Conservation (phyloP, 805 yeast species). For the Lipomyces yamanashiensis region DNA sequence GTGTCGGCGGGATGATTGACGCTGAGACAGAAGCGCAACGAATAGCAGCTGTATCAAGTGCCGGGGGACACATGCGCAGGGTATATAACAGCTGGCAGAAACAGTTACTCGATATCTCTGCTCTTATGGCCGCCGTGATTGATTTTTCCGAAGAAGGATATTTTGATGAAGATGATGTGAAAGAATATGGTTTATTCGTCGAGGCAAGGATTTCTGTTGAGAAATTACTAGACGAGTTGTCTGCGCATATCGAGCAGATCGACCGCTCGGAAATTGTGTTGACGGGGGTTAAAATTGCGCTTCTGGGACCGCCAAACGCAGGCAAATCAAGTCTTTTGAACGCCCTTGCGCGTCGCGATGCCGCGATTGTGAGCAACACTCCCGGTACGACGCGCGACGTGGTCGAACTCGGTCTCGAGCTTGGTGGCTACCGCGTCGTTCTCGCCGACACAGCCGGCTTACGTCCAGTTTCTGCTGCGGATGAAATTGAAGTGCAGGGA, state of each 20-base stretch:
- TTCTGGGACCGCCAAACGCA: conserved; percentile 93
- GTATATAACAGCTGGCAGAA: conserved; percentile 70
- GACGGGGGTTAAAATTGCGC: conserved; percentile 71
- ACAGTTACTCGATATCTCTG: conserved; percentile 65
- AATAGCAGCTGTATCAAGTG: conserved; percentile 69
- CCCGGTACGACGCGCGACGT: conserved; percentile 96
- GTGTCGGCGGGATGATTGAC: conserved; percentile 82
- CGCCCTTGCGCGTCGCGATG: conserved; percentile 72
- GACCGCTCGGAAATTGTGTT: conserved; percentile 65
- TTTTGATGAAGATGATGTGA: conserved; percentile 56
- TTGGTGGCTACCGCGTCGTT: conserved; percentile 80
- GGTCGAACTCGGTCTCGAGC: conserved; percentile 77
- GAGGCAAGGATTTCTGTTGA: conserved; percentile 54
- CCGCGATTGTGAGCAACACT: conserved; percentile 86
- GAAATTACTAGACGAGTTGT: conserved; percentile 53
- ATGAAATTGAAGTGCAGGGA: conserved; percentile 73
- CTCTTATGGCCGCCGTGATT: conserved; percentile 81
- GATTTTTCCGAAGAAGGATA: conserved; percentile 96
- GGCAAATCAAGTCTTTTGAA: conserved; percentile 91
- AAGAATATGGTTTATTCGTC: conserved; percentile 48
- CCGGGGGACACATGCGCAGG: conserved; percentile 67
- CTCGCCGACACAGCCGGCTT: conserved; percentile 95
- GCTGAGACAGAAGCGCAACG: conserved; percentile 94
- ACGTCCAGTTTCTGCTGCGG: conserved; percentile 49
- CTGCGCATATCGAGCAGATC: conserved; percentile 51